Conservation (phyloP, 2,329 filamentous ascomycete genomes). For the Chaetomiaceae sp. region DNA sequence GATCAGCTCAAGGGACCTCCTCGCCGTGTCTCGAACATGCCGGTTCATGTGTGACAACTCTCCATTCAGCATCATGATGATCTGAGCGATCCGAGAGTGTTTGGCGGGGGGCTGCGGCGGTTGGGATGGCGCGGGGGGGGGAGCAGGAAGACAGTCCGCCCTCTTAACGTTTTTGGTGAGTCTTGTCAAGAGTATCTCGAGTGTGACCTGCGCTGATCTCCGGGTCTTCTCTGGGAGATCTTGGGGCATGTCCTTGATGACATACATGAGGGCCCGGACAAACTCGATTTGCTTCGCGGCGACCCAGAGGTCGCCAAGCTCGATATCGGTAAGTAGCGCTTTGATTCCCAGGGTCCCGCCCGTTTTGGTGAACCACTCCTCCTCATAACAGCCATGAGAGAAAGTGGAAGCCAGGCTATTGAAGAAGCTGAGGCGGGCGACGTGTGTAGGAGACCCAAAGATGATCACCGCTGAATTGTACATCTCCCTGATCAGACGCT, state of each 20-base stretch:
- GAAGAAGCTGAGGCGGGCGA: slow-evolving; percentile 79
- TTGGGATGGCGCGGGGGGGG: slow-evolving; percentile 33
- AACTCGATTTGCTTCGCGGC: slow-evolving; percentile 79
- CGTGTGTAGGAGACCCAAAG: slow-evolving; percentile 67
- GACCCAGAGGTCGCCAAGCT: slow-evolving; percentile 81
- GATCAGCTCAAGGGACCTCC: slow-evolving; percentile 73
- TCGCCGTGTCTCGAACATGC: slow-evolving; percentile 84
- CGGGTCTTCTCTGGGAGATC: slow-evolving; percentile 90
- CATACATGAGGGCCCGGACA: slow-evolving; percentile 85
- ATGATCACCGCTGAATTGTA: slow-evolving; percentile 72
- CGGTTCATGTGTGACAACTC: slow-evolving; percentile 95
- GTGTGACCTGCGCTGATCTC: slow-evolving; percentile 72
- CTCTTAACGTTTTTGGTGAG: slow-evolving; percentile 77
- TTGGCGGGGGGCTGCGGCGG: slow-evolving; percentile 43
- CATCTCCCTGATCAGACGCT: slow-evolving; percentile 71
- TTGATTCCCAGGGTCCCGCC: slow-evolving; percentile 88
- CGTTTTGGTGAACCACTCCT: slow-evolving; percentile 98
- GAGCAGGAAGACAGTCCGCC: slow-evolving; percentile 55
- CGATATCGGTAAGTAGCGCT: slow-evolving; percentile 76
- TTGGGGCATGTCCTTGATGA: slow-evolving; percentile 96
- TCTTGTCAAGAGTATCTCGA: slow-evolving; percentile 71
- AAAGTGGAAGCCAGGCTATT: slow-evolving; percentile 75
- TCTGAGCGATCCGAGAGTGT: slow-evolving; percentile 60
- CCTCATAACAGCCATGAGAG: slow-evolving; percentile 91
- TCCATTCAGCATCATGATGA: slow-evolving; percentile 79